Base-by-base conservation (phyloP, 768 basidiomycete genomes). In the Trametopsis cervina region DNA sequence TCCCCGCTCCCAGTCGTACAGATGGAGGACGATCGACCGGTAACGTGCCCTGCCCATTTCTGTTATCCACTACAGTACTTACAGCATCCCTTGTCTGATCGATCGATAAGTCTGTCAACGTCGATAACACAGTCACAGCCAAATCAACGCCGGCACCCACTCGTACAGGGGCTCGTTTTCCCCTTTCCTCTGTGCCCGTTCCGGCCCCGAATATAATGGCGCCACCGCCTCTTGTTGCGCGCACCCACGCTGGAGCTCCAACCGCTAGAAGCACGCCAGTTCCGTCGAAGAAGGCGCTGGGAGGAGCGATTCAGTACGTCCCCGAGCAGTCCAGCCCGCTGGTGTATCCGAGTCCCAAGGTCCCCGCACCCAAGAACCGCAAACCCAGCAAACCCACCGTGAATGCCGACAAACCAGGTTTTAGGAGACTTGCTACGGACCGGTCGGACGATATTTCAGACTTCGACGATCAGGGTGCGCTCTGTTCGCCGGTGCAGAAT, bases 401-500 rank as follows among this genome's bases (percentile, higher is more conserved):
- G 20, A 15, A 20, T 20, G 20, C 9, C 25, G 20, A 21, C 3
- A 62, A 55, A 52, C 44, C 53, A 1, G 52, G 23, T 18, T 62
- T 62, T 49, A 50, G 57, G 13, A 42, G 50, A 35, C 51, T 62
- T 4, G 61, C 55, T 4, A 58, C 49, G 15, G 56, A 52, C 40
- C 49, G 57, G 23, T 60, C 61, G 1, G 61, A 62, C 49, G 61
- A 62, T 20, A 60, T 57, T 37, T 21, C 51, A n/a, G 54, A 57
- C 24, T 59, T 58, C 35, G 59, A 59, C 4, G 59, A 58, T 9
- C 40, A 29, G 12, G 25, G 24, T 24, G 36, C 20, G 24, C 24
- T 23, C 18, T 4, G 18, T 7, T 47, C 45, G 39, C 50, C 50
- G 24, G 13, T 17, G 37, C 9, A 17, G n/a, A 33, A 44, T 24